Conservation (phyloP, 2,329 filamentous ascomycete species). For the Blastomyces percursus region DNA sequence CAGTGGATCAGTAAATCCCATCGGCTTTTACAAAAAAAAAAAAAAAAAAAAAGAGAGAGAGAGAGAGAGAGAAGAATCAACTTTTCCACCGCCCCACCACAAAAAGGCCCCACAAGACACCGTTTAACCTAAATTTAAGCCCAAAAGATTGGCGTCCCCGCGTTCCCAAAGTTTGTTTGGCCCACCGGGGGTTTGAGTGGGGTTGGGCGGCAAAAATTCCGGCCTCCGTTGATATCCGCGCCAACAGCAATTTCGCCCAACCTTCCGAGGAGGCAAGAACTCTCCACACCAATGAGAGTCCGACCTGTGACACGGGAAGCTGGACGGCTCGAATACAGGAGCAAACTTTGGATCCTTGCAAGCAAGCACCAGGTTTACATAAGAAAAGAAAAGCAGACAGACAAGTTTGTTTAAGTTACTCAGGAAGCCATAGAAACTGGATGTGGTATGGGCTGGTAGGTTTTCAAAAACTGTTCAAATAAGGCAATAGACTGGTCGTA, state of each 20-base stretch:
- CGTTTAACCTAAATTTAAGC: not conserved
- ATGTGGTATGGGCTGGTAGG: not conserved
- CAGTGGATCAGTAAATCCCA: too few relatives aligned
- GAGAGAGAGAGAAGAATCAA: too few relatives aligned
- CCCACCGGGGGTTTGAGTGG: not conserved
- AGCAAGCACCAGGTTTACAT: not conserved
- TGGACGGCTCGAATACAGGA: too few relatives aligned
- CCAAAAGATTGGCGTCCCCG: not conserved
- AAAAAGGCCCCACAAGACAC: not conserved
- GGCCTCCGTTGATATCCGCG: conserved; percentile 7
- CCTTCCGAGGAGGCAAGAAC: not conserved
- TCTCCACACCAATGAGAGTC: not conserved
- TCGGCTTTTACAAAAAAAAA: too few relatives aligned
- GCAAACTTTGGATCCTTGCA: too few relatives aligned
- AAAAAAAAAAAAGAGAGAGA: too few relatives aligned
- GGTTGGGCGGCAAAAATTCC: conserved; percentile 7
- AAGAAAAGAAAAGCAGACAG: not conserved
- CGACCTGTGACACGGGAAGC: not conserved
- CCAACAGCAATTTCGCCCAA: not conserved
- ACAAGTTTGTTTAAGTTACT: too few relatives aligned
- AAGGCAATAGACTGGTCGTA: not conserved
- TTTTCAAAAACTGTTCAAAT: not conserved
- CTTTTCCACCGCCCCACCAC: too few relatives aligned
- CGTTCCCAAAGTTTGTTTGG: too few relatives aligned
- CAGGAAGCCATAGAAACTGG: not conserved